Base-by-base conservation (phyloP, 2,329 filamentous ascomycete species). In the Ophiocordyceps robertsii region DNA sequence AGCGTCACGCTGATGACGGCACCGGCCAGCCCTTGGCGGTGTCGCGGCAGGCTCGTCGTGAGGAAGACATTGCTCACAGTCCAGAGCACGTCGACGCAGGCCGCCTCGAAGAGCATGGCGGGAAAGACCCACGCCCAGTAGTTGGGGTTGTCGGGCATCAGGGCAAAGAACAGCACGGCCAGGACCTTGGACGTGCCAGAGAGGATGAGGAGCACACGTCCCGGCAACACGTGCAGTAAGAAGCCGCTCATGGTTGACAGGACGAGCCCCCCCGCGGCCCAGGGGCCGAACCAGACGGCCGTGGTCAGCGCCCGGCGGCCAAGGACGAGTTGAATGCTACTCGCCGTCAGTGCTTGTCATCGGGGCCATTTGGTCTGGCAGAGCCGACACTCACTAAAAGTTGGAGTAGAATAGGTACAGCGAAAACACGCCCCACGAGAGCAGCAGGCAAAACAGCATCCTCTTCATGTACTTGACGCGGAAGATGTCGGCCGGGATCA, bases 31-130 rank as follows among this genome's bases (percentile, higher is more conserved):
- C 79, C 80, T 51, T 84, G 80, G 46, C 72, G 66, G 11, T 67
- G 61, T 8, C 65, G 65, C 0, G 77, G 75, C 40, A 83, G 56
- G 14, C 67, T 73, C 0, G 77, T 82, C 0, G 79, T 82, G 42
- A 82, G 73, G 55, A 82, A 84, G 41, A 84, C 72, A 47, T 79
- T 82, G 29, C 76, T 70, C 3, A 84, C 67, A 44, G 75, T 82
- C 58, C 75, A 82, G 7, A 73, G 73, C 37, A 83, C 69, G 49
- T 84, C 80, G 43, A 84, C 77, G 4, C 75, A 77, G 19, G 81
- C 60, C 0, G 79, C 82, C 13, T 68, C 72, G 44, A 70, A 72
- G 7, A 76, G 59, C 72, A 75, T 75, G 5, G 69, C 56, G 0
- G 78, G 75, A 49, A 84, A 80, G 3, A 79, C 67, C 54, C 69